phyloP scores from a whole-genome alignment of 2,329 filamentous ascomycete species.

The Stachybotrys echinatus region DNA sequence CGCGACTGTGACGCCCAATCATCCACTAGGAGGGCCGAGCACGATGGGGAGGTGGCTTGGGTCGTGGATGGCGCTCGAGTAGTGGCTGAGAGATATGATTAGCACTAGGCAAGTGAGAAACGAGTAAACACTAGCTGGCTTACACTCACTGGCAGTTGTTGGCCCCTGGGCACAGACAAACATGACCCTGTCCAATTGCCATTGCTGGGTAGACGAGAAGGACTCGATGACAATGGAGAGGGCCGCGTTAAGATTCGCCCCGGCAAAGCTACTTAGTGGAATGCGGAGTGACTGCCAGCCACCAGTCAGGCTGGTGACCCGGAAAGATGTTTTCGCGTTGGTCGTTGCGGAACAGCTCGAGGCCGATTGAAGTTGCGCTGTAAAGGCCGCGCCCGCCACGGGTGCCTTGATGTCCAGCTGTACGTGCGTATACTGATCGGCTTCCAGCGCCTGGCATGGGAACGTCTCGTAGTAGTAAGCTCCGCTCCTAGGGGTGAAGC shows the following conservation, averaged over 20 bases:
- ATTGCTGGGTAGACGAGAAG: conserved; percentile 16
- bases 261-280: conserved; percentile 41
- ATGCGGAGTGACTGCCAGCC: conserved; percentile 43
- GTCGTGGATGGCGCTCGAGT: conserved; percentile 5
- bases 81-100: conserved; percentile 3
- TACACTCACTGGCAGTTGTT: conserved; percentile 9
- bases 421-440: conserved; percentile 42
- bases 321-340: conserved; percentile 37
- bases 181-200: conserved; percentile 43
- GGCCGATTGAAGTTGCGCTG: conserved; percentile 31
- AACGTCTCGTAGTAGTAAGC: conserved; percentile 53
- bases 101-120: background rate
- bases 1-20: conserved; percentile 59
- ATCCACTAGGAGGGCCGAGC: conserved; percentile 44
- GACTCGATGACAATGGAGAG: conserved; percentile 39
- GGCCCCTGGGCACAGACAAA: conserved; percentile 32
- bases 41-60: conserved; percentile 16
- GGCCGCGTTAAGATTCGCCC: conserved; percentile 44
- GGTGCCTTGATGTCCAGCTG: conserved; percentile 17
- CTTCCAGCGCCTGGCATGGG: conserved; percentile 37
- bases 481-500: conserved; percentile 40
- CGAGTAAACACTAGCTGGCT: background rate
- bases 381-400: conserved; percentile 13
- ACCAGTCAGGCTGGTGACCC: conserved; percentile 42
- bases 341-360: conserved; percentile 33